These are phyloP conservation scores for Pythium biforme DNA, from an alignment of 352 stramenopile genomes.

Conservation along the genomic window DNA sequence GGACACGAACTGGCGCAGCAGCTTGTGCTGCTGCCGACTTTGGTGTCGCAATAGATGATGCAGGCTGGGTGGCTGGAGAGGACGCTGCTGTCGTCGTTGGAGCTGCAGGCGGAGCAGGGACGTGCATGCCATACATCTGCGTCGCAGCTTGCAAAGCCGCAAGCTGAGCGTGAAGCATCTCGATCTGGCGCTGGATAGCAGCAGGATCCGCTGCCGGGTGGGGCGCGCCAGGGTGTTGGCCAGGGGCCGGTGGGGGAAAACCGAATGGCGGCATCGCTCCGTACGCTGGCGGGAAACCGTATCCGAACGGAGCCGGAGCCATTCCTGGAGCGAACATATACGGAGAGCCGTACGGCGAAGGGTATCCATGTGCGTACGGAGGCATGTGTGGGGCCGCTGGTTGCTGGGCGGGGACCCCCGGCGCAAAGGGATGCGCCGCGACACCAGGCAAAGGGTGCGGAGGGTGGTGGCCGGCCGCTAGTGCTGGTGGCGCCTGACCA, in stretches of 20 bases:
- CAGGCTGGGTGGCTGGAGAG: neutral
- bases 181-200: constrained; percentile 30
- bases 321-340: constrained; percentile 58
- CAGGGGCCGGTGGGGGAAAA: constrained; percentile 19
- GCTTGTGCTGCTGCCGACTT: no score
- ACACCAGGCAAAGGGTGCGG: constrained; percentile 4
- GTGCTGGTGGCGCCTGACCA: neutral
- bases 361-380: constrained; percentile 43
- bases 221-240: neutral
- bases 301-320: constrained; percentile 43
- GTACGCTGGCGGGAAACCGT: constrained; percentile 50
- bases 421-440: neutral
- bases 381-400: constrained; percentile 6
- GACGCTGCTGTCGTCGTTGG: neutral
- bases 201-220: constrained; percentile 22
- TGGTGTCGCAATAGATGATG: neutral
- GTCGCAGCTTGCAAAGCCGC: constrained; percentile 28
- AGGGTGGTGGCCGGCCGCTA: neutral
- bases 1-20: no score
- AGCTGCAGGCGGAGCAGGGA: neutral
- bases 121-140: constrained; percentile 22
- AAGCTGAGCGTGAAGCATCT: constrained; percentile 29
- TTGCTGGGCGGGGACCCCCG: constrained; percentile 1
- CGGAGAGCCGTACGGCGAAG: constrained; percentile 46
- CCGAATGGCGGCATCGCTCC: constrained; percentile 52